Base-by-base conservation (phyloP, 176 grass and related monocot genomes). In the Microstegium vimineum region DNA sequence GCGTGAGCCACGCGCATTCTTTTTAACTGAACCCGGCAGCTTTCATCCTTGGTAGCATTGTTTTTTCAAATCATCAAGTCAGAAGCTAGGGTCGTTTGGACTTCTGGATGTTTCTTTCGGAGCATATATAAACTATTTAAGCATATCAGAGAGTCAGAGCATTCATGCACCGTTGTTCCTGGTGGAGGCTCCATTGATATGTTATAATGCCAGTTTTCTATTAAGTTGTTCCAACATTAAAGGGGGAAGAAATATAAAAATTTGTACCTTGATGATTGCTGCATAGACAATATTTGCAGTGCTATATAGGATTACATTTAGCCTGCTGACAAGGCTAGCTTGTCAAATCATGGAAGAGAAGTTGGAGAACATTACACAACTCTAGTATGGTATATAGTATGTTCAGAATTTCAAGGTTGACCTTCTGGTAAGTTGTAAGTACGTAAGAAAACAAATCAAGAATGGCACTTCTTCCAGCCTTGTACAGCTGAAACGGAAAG, bases 11-110 rank as follows among this genome's bases (percentile, higher is more conserved):
- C 49, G 81, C 76, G 5, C 42, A 26, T 40, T 80, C 69, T 52
- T 84, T 89, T 89, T 65, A 89, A 56, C 74, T 70, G n/a, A 54
- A 85, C 22, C 42, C 2, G 5, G 41, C 76, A 41, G 77, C 49
- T 89, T 81, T 89, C 64, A 22, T 75, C 17, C 38, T 41, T 54
- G 38, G 26, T 65, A 3, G 43, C 7, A 46, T 56, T 23, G 17
- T 23, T 81, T 89, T 89, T 14, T 85, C 41, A 70, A 76, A 51
- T 85, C 6, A 0, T 3, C 34, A 45, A 62, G 63, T 85, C 77
- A 75, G 74, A 57, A 43, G 68, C 5, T 27, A 28, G 62, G 82
- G 51, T 81, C 49, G 20, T 71, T 74, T 62, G 74, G 69, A 66
- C 30, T 84, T 75, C 13, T 71, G 81, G 46, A 31, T 75, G 69